Conservation (phyloP, 352 stramenopile genomes). For the Phytopythium sindhum region DNA sequence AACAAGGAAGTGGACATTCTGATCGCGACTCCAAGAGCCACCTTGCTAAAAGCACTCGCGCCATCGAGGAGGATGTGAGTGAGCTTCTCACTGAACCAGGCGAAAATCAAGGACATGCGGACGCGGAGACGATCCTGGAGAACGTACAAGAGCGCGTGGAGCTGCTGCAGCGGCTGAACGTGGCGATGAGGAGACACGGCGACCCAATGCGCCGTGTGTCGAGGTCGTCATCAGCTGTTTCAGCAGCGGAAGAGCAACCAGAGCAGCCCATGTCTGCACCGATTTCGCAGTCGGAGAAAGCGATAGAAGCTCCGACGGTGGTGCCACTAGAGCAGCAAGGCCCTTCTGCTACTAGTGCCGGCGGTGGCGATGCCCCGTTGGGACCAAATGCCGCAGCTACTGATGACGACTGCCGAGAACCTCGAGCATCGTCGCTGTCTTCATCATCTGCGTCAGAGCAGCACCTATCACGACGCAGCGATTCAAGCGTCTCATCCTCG, state of each 20-base stretch:
- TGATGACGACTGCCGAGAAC: background rate
- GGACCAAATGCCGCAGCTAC: background rate
- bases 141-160: slow-evolving; percentile 33
- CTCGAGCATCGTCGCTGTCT: background rate
- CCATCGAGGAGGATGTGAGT: background rate
- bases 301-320: background rate
- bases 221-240: background rate
- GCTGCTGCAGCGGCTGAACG: slow-evolving; percentile 34
- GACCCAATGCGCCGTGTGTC: slow-evolving; percentile 3
- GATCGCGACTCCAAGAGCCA: background rate
- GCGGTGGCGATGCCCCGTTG: background rate
- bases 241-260: background rate
- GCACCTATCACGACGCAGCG: background rate
- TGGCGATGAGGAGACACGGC: slow-evolving; percentile 24
- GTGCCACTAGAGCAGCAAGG: background rate
- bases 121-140: slow-evolving; percentile 7
- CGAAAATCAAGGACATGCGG: background rate
- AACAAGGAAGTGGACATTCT: background rate
- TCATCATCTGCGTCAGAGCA: background rate
- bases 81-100: background rate
- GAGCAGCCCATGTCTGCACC: background rate
- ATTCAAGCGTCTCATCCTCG: background rate
- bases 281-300: background rate
- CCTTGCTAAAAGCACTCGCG: background rate
- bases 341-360: background rate